Base-by-base conservation (phyloP, 164 flowering plant genomes). In the Vitis rotundifolia region DNA sequence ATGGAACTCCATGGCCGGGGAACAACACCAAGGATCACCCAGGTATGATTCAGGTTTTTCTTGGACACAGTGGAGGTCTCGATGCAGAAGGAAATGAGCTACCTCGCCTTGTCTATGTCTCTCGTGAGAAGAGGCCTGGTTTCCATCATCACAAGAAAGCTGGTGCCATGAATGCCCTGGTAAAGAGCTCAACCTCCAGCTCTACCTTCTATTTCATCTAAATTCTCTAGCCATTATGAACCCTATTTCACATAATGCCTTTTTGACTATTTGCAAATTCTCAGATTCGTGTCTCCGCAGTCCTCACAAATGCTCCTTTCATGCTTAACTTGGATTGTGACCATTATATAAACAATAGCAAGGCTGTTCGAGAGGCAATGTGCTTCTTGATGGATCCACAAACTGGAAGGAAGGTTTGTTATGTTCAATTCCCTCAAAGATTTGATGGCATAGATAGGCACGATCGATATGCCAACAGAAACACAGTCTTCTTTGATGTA, bases 1-100 rank as follows among this genome's bases (percentile, higher is more conserved):
- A 95, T 79, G 99, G 98, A 31, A 95, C 96, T 10, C 99, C 97
- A 63, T 93, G 99, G 99, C 99, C 98, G 1, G 99, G 99, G 49
- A 95, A 95, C 84, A 95, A 95, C 58, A 90, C 94, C 0, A 83
- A 72, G 70, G 99, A 95, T 77, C 99, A 95, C 70, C 99, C 99
- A 4, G 98, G 98, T 44, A 95, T 95, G 98, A 95, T 93, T 76
- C 99, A 95, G 77, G 97, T 95, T 14, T 93, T 95, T 79, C 83
- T 95, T n/a, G 99, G 99, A 31, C 93, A 90, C 49, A 89, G 92
- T 73, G 99, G 97, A 69, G 97, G 98, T n/a, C 83, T 68, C 66
- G 99, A 95, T 77, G 80, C 80, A 5, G 98, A 95, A 75, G 99
- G 99, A 68, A 87, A 95, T 56, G 96, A 91, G 74, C 94, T 95